phyloP scores from a whole-genome alignment of 2,329 filamentous ascomycete genomes.

The Verticillium nubilum region DNA sequence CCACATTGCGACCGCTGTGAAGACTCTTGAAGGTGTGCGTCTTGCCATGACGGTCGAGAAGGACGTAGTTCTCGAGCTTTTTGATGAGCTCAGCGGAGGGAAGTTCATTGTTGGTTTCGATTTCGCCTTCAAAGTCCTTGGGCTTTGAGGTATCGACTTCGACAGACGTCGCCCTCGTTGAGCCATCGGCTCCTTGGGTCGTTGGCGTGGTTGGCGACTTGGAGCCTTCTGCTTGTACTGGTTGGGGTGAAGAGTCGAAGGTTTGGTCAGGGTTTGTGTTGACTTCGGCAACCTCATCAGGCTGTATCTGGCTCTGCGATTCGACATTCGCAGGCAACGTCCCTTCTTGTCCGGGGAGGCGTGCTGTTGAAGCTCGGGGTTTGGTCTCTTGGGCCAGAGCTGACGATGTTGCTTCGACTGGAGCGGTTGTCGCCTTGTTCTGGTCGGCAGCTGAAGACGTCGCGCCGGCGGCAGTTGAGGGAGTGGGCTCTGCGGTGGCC shows the following conservation, averaged over 20 bases:
- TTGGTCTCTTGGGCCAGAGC: neutral
- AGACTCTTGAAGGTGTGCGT: conserved; percentile 57
- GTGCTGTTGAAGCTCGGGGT: neutral
- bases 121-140: conserved; percentile 50
- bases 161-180: conserved; percentile 14
- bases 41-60: conserved; percentile 58
- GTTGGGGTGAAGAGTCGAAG: neutral
- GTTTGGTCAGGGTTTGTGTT: neutral
- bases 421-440: neutral
- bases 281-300: neutral
- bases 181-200: conserved; percentile 2
- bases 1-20: conserved; percentile 49
- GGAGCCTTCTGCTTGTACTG: neutral
- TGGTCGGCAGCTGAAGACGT: neutral
- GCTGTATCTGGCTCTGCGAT: neutral
- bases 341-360: neutral
- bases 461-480: neutral
- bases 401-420: neutral
- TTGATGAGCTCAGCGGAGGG: conserved; percentile 43
- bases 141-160: conserved; percentile 34
- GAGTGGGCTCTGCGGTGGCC: neutral
- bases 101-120: conserved; percentile 49
- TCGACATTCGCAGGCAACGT: neutral
- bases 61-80: conserved; percentile 47
- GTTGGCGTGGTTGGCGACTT: conserved; percentile 7